phyloP scores from a whole-genome alignment of 306 rosid genomes.

The Inga leiocalycina region DNA sequence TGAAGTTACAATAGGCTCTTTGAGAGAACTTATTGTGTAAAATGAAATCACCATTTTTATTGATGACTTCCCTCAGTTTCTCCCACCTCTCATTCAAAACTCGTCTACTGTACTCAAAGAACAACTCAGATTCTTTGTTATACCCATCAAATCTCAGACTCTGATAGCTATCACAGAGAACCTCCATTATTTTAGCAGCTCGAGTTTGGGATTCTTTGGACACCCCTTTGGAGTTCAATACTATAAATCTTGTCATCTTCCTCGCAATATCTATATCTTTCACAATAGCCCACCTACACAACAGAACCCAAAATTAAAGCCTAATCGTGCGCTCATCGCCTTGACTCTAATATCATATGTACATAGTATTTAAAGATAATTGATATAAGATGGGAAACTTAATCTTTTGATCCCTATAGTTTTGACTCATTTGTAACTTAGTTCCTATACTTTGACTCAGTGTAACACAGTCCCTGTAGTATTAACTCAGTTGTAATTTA shows the following conservation, averaged over 20 bases:
- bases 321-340: not conserved
- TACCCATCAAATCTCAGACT: not conserved
- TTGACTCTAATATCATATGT: too few species aligned
- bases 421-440: too few species aligned
- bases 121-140: conserved; percentile 32
- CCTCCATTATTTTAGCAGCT: conserved; percentile 63
- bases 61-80: conserved; percentile 45
- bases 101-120: conserved; percentile 44
- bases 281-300: conserved; percentile 74
- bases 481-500: too few species aligned
- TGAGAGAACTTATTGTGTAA: conserved; percentile 38
- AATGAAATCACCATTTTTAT: conserved; percentile 41
- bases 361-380: too few species aligned
- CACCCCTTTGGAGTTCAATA: conserved; percentile 66
- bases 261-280: conserved; percentile 69
- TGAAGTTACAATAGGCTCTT: conserved; percentile 50
- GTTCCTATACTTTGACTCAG: too few species aligned
- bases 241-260: conserved; percentile 62
- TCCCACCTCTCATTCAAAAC: conserved; percentile 69
- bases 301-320: not conserved
- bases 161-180: conserved; percentile 57
- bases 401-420: too few species aligned
- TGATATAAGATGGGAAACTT: too few species aligned
- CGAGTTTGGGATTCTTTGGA: conserved; percentile 79
- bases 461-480: too few species aligned